Percentiles rank a stretch among this genome's conserved stretches.
Conservation (phyloP, 306 rosid species). For the Comarum palustre region DNA sequence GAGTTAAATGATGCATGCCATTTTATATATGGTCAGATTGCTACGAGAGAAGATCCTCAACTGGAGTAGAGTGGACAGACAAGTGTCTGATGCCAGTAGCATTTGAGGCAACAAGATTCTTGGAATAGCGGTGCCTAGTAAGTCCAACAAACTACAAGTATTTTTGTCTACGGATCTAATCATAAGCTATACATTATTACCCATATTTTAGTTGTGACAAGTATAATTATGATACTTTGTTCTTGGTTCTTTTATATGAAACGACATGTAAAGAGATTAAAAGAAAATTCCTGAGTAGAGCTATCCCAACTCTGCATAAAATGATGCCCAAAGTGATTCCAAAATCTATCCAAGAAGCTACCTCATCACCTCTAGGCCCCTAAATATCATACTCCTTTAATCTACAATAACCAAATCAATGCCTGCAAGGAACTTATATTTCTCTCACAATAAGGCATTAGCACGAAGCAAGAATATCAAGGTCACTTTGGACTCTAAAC, state of each 20-base stretch:
- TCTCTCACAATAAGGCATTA: background rate
- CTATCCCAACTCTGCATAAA: background rate
- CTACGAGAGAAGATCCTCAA: slow-evolving; percentile 1
- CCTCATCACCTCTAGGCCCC: background rate
- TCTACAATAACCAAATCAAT: background rate
- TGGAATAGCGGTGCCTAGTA: background rate
- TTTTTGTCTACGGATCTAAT: background rate
- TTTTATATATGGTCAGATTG: slow-evolving; percentile 7
- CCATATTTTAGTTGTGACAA: background rate
- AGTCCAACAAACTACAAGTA: background rate
- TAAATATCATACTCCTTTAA: background rate
- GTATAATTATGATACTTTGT: background rate
- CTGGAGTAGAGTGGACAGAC: background rate
- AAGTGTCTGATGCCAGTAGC: background rate
- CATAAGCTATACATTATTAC: background rate
- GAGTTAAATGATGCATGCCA: background rate
- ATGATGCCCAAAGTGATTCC: background rate
- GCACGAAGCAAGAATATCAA: background rate
- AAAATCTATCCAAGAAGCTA: background rate
- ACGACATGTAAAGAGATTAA: background rate
- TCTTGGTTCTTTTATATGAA: background rate
- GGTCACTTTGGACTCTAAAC: background rate
- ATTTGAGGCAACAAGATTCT: background rate
- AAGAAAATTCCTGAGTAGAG: background rate
- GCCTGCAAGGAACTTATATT: background rate